Conservation (phyloP, 345 rosid species). For the Eucalyptus lansdowneana region DNA sequence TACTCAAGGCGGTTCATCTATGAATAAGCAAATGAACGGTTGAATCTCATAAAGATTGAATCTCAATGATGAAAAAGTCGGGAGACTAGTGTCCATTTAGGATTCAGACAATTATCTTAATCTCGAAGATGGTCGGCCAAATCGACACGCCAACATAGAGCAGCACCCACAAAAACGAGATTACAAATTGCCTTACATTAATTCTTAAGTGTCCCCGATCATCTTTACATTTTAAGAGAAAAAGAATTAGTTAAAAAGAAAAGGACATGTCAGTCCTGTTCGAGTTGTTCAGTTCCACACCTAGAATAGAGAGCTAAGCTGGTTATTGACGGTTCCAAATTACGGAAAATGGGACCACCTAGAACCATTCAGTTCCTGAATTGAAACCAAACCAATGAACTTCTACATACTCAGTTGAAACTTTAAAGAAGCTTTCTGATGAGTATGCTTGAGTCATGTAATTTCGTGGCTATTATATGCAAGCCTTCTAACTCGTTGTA, state of each 20-base stretch:
- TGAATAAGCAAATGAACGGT: not conserved
- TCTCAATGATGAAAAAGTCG: fast-evolving
- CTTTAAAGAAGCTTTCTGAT: not conserved
- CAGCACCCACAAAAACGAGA: not conserved
- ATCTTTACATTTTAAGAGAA: not conserved
- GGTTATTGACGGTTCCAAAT: fast-evolving
- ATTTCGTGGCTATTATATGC: not conserved
- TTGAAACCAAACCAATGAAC: not conserved
- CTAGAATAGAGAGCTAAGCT: not conserved
- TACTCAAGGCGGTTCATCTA: fast-evolving
- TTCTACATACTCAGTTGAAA: not conserved
- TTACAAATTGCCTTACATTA: not conserved
- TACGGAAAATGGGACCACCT: fast-evolving
- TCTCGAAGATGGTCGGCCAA: fast-evolving
- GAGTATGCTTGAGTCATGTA: not conserved
- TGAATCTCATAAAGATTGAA: not conserved
- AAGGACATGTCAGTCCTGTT: not conserved
- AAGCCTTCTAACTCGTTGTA: not conserved
- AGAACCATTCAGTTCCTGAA: fast-evolving
- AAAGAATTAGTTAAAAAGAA: no score
- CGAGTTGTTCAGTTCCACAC: fast-evolving
- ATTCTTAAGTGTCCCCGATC: not conserved
- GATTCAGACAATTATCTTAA: not conserved
- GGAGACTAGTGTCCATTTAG: not conserved
- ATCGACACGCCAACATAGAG: not conserved